Evolutionary conservation across 2,329 filamentous ascomycete genomes (phyloP).

Genomic region (Huntiella bhutanensis): DNA sequence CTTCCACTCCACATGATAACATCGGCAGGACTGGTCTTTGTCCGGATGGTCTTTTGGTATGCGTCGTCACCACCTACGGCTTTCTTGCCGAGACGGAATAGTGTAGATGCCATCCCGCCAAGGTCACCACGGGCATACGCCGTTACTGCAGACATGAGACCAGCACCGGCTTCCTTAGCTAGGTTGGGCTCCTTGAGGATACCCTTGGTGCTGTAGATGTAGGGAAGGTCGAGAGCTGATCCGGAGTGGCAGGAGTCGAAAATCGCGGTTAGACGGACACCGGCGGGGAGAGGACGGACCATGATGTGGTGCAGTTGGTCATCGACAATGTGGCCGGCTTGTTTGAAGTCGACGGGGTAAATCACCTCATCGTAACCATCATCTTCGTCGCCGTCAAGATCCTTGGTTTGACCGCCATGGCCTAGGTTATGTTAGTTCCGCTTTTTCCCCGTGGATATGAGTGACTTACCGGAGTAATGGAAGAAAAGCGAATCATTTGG

Average conservation of each 20-base stretch:
- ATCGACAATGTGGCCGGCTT: constrained; percentile 34
- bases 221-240: constrained; percentile 36
- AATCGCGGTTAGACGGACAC: constrained; percentile 40
- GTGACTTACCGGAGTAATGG: constrained; percentile 30
- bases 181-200: constrained; percentile 56
- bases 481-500: constrained; percentile 40
- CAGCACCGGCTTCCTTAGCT: constrained; percentile 51
- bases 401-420: constrained; percentile 37
- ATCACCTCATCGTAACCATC: constrained; percentile 40
- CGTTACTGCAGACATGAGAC: constrained; percentile 47
- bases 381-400: constrained; percentile 36
- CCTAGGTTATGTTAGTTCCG: constrained; percentile 15
- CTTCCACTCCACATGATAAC: constrained; percentile 87
- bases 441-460: not conserved
- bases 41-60: constrained; percentile 55
- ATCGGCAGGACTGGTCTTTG: constrained; percentile 74
- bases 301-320: constrained; percentile 43
- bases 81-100: constrained; percentile 57
- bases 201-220: constrained; percentile 47
- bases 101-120: constrained; percentile 52
- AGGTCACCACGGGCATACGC: constrained; percentile 66
- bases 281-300: constrained; percentile 43
- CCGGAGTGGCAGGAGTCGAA: constrained; percentile 41
- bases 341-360: constrained; percentile 36
- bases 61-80: constrained; percentile 55